Conservation (phyloP, 75 land plant species). For the Sequoiadendron giganteum region DNA sequence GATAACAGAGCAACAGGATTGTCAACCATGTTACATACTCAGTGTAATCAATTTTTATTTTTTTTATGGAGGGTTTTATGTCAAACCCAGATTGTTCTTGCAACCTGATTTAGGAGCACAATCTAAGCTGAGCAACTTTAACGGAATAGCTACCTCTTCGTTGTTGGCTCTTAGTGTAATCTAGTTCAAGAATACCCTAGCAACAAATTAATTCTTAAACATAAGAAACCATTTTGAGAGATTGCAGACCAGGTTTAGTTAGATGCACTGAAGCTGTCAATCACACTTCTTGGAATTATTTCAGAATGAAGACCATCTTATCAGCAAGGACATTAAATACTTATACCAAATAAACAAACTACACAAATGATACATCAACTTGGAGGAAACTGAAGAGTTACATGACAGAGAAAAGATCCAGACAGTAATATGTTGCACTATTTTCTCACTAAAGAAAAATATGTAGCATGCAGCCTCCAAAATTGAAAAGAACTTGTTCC, state of each 20-base stretch:
- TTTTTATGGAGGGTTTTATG: too few species aligned
- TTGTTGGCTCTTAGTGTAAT: background rate
- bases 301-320: conserved; percentile 5
- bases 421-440: background rate
- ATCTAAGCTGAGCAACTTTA: too few species aligned
- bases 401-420: background rate
- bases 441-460: background rate
- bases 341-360: background rate
- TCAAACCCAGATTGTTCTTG: too few species aligned
- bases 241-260: background rate
- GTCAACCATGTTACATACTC: background rate
- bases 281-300: background rate
- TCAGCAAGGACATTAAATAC: background rate
- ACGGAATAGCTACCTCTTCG: too few species aligned
- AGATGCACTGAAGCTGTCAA: background rate
- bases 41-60: too few species aligned
- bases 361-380: background rate
- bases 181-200: background rate
- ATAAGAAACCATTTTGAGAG: background rate
- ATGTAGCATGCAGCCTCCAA: background rate
- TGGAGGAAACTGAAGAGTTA: background rate
- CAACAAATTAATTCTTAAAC: background rate
- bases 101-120: too few species aligned
- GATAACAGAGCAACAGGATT: background rate
- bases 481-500: background rate